Conservation (phyloP, 2,329 filamentous ascomycete genomes). For the Ophioceras dolichostomum region DNA sequence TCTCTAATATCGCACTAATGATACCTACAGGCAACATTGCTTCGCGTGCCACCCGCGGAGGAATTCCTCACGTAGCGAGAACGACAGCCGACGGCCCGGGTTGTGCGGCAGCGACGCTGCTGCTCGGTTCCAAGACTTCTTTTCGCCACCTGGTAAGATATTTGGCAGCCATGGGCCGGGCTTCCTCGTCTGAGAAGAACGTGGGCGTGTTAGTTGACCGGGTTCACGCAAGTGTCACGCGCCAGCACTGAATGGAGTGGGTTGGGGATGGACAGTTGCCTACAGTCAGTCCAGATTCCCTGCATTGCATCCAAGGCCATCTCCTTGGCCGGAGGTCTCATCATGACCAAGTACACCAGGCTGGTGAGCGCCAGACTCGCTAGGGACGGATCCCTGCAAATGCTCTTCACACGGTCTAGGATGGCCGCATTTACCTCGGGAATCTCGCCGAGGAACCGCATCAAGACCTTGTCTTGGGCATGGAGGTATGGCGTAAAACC, state of each 20-base stretch:
- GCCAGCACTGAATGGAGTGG: background rate
- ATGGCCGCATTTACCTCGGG: slow-evolving; percentile 65
- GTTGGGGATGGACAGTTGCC: slow-evolving; percentile 20
- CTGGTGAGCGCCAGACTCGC: slow-evolving; percentile 52
- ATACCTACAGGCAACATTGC: too few relatives aligned
- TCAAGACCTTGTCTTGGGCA: slow-evolving; percentile 76
- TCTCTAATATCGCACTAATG: too few relatives aligned
- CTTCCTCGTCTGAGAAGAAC: slow-evolving; percentile 40
- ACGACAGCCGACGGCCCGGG: background rate
- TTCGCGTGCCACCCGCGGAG: too few relatives aligned
- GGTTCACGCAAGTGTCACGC: background rate
- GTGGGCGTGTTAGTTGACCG: background rate
- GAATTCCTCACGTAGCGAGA: background rate
- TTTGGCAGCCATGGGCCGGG: slow-evolving; percentile 48
- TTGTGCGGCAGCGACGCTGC: background rate
- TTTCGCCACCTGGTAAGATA: slow-evolving; percentile 51
- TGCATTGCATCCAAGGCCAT: slow-evolving; percentile 53
- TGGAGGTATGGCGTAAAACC: slow-evolving; percentile 88
- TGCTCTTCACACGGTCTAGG: slow-evolving; percentile 56
- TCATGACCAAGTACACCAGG: slow-evolving; percentile 54
- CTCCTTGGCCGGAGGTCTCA: slow-evolving; percentile 52
- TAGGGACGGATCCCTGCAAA: slow-evolving; percentile 55
- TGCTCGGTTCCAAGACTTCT: slow-evolving; percentile 30
- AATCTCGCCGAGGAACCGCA: slow-evolving; percentile 84
- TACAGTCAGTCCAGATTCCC: slow-evolving; percentile 55